Base-by-base conservation (phyloP, 2,329 filamentous ascomycete species). In the Beauveria asiatica region DNA sequence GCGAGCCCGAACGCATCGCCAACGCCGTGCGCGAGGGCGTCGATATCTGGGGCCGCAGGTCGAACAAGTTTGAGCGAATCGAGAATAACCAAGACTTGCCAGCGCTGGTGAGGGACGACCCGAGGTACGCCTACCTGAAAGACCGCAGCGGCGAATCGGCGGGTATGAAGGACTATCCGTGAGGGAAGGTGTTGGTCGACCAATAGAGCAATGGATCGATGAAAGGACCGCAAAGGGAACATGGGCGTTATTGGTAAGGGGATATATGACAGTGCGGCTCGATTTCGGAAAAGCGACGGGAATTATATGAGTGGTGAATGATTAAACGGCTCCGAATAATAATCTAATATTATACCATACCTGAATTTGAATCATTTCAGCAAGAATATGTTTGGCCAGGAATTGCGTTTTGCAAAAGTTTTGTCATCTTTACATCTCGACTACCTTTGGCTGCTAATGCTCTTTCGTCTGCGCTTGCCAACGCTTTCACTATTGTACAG, bases 11-110 rank as follows among this genome's bases (percentile, higher is more conserved):
- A 46, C 74, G 75, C 45, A 83, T 85, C 46, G 77, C 80, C 23
- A 72, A 76, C 16, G 72, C 77, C 1, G 78, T 86, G 30, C 72
- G 82, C 39, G 70, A 74, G 16, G 83, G 83, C 0, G 67, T 73
- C 60, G 83, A 86, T 63, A 67, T 85, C 8, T 85, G 81, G 76
- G 81, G 80, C n/a, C 74, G 83, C 25, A 64, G 70, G 27, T 70
- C 67, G 1, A 74, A 84, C 64, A 67, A 69, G 7, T 85, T 81
- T 64, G 72, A 76, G 9, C 73, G 76, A 54, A 67, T 84, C n/a
- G 75, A 81, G 2, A 68, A 74, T 37, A 83, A 84, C 60, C 63
- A 64, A 52, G 83, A 86, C 64, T 65, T 85, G 57, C 83, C 83
- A 3, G 55, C 61, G 21, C 76, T 79, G 50, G 65, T 85, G 62